Conservation (phyloP, 75 land plant genomes). For the Picea glauca region DNA sequence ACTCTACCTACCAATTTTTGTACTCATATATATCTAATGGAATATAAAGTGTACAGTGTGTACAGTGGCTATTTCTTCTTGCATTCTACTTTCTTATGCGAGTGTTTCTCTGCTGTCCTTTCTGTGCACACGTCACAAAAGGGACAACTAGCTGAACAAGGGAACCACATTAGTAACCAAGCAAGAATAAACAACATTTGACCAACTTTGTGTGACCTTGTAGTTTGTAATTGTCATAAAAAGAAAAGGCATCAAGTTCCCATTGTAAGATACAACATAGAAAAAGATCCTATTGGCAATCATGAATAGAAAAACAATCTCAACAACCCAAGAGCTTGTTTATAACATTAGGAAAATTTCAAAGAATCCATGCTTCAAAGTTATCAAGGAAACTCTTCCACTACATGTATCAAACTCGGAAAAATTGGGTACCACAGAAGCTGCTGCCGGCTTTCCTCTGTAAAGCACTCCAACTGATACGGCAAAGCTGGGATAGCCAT, state of each 20-base stretch:
- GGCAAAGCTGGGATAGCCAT: slow-evolving; percentile 97
- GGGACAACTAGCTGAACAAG: neutral
- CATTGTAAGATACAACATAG: neutral
- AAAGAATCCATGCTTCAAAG: neutral
- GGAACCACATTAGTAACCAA: neutral
- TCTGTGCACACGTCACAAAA: no score
- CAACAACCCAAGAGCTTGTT: neutral
- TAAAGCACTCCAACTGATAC: slow-evolving; percentile 93
- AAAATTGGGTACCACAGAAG: slow-evolving; percentile 63
- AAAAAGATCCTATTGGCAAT: neutral
- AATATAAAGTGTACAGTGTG: no score
- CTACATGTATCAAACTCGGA: neutral
- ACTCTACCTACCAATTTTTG: no score
- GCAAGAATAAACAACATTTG: neutral
- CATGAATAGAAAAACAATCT: slow-evolving; percentile 5
- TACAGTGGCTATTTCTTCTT: no score
- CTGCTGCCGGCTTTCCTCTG: slow-evolving; percentile 94
- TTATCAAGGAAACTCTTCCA: neutral
- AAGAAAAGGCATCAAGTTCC: neutral
- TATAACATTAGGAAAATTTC: neutral
- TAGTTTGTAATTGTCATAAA: neutral
- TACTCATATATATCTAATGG: no score
- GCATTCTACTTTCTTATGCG: no score
- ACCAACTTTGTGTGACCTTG: no score
- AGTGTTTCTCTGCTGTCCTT: no score